Base-by-base conservation (phyloP, 2,329 filamentous ascomycete genomes). In the Cladosporium halotolerans region DNA sequence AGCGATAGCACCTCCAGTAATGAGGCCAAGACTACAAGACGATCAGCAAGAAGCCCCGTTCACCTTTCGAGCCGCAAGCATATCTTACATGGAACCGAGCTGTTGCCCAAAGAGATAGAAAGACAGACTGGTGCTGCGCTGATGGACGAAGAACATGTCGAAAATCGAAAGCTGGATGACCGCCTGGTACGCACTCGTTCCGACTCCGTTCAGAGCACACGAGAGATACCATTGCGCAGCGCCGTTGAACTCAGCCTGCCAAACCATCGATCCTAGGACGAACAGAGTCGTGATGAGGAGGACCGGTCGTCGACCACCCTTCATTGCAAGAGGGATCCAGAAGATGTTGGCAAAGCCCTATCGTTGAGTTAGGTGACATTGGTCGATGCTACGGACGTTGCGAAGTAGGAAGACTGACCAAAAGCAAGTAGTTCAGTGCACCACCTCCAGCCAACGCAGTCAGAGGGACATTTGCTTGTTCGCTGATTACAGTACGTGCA, bases 361-460 rank as follows among this genome's bases (percentile, higher is more conserved):
- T 4, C 11, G 13, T n/a, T 16, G n/a, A 36, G n/a, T 39, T 14
- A 39, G 36, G n/a, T 14, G n/a, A 14, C 10, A 8, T 9, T 14
- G 3, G 2, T 31, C 23, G 8, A 19, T 44, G 11, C 9, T 18
- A 41, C 11, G 11, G 9, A 14, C 19, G 11, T 32, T 14, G 13
- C 36, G 13, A 5, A 14, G 7, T 13, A 23, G n/a, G 13, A 3
- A 5, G 1, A 23, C 47, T 36, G 9, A 50, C 47, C 18, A 73
- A 58, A 6, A 73, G 63, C 2, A 73, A 64, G 47, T 73, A 73
- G 48, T 72, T 72, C 7, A 73, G 57, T 1, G 71, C 71, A 28
- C 67, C 68, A 32, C 69, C 70, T 6, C 69, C 70, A 52, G 72
- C 72, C 67, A 73, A 69, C 53, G 73, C 68, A n/a, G 61, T 66